A percentile compares a stretch with the other conserved stretches of the same genome.
phyloP scores from a whole-genome alignment of 2,329 filamentous ascomycete genomes.

The Parastagonospora avenae region DNA sequence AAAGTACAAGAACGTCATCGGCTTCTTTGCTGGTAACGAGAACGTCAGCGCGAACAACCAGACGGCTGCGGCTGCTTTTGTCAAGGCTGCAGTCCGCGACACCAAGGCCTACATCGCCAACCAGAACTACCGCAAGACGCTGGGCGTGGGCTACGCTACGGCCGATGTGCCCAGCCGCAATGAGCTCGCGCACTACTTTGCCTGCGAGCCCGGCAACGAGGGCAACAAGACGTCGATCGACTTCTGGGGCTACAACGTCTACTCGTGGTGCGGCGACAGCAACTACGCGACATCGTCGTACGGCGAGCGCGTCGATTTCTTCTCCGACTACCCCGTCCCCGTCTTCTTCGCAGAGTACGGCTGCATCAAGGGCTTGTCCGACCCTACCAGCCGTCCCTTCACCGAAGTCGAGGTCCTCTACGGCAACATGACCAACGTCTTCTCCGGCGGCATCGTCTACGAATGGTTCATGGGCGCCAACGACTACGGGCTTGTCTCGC shows the following conservation, averaged over 20 bases:
- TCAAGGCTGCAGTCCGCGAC: slow-evolving; percentile 96
- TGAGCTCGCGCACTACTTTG: slow-evolving; percentile 89
- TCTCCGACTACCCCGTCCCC: slow-evolving; percentile 85
- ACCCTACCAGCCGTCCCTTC: slow-evolving; percentile 71
- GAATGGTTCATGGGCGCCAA: slow-evolving; percentile 95
- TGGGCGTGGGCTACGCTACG: slow-evolving; percentile 93
- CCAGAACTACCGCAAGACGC: slow-evolving; percentile 70
- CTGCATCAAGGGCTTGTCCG: slow-evolving; percentile 67
- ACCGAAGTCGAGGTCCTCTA: slow-evolving; percentile 84
- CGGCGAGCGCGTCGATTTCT: slow-evolving; percentile 80
- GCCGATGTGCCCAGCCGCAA: slow-evolving; percentile 88
- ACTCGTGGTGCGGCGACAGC: slow-evolving; percentile 95
- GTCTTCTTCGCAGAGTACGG: slow-evolving; percentile 99
- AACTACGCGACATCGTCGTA: slow-evolving; percentile 78
- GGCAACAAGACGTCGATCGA: slow-evolving; percentile 70
- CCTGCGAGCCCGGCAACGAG: slow-evolving; percentile 68
- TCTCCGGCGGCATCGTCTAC: slow-evolving; percentile 97
- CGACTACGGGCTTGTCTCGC: slow-evolving; percentile 79
- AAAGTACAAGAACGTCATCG: slow-evolving; percentile 87
- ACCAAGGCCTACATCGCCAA: slow-evolving; percentile 88
- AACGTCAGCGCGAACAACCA: slow-evolving; percentile 87
- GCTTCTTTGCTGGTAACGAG: slow-evolving; percentile 99
- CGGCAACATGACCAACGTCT: slow-evolving; percentile 82
- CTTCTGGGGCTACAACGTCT: slow-evolving; percentile 99
- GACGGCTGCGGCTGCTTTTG: slow-evolving; percentile 86